Evolutionary conservation across 1,139 yeast species (phyloP).

Genomic region (Lizanozyma gosingica): DNA sequence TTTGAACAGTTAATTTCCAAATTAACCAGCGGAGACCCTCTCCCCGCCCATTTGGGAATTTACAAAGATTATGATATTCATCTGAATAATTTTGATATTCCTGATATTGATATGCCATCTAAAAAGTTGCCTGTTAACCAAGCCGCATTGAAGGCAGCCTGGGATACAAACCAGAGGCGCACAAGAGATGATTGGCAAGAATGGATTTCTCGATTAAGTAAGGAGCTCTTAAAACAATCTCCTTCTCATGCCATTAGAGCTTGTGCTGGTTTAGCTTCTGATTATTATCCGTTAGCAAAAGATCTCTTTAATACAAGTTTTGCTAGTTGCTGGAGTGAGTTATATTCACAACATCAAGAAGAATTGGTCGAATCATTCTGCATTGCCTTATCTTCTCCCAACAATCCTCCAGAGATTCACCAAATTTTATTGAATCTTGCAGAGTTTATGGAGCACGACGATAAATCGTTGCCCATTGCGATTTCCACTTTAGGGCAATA

Average conservation of each 20-base stretch:
- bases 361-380: conserved; percentile 82
- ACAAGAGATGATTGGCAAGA: conserved; percentile 98
- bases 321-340: conserved; percentile 92
- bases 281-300: conserved; percentile 80
- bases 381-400: conserved; percentile 79
- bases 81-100: conserved; percentile 42
- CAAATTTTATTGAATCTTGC: conserved; percentile 84
- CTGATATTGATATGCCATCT: conserved; percentile 62
- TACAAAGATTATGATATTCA: conserved; percentile 56
- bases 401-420: conserved; percentile 92
- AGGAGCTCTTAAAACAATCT: conserved; percentile 81
- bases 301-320: conserved; percentile 92
- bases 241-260: conserved; percentile 95
- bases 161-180: conserved; percentile 88
- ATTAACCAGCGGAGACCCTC: conserved; percentile 76
- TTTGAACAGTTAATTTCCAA: conserved; percentile 79
- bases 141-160: conserved; percentile 65
- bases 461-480: conserved; percentile 85
- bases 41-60: conserved; percentile 69
- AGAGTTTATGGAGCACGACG: conserved; percentile 97
- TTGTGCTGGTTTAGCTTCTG: conserved; percentile 83
- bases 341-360: conserved; percentile 87
- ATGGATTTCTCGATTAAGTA: conserved; percentile 84
- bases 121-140: conserved; percentile 78
- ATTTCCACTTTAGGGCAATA: conserved; percentile 84